These are phyloP conservation scores for Sporisorium graminicola DNA, from an alignment of 1,284 basidiomycete species.

Conservation along the genomic window DNA sequence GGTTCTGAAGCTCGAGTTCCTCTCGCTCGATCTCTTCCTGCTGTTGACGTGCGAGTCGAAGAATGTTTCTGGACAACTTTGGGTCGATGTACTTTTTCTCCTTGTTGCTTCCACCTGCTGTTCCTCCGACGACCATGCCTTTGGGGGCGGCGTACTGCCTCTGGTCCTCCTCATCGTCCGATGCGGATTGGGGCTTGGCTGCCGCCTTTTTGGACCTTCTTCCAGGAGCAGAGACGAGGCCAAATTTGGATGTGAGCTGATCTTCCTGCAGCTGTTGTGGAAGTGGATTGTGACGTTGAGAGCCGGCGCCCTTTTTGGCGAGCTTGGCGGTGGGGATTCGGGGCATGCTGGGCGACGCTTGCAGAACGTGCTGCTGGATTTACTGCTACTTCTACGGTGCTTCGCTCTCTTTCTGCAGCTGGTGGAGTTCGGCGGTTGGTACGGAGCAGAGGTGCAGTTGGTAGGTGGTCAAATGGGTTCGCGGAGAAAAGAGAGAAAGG, in stretches of 20 bases:
- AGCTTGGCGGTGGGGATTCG: conserved; percentile 48
- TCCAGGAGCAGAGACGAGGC: conserved; percentile 54
- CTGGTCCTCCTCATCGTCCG: conserved; percentile 39
- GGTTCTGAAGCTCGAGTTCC: conserved; percentile 57
- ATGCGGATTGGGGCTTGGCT: conserved; percentile 22
- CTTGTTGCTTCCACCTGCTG: conserved; percentile 43
- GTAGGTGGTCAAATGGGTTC: neutral
- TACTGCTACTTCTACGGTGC: neutral
- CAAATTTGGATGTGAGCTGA: conserved; percentile 54
- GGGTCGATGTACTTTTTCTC: conserved; percentile 65
- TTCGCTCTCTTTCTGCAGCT: neutral
- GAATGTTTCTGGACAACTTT: conserved; percentile 88
- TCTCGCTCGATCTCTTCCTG: conserved; percentile 80
- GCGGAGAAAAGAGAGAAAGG: neutral
- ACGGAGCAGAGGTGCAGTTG: neutral
- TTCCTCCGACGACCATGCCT: conserved; percentile 58
- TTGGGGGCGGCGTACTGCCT: conserved; percentile 37
- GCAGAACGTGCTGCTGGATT: neutral
- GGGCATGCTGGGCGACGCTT: conserved; percentile 37
- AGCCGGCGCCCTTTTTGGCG: conserved; percentile 29
- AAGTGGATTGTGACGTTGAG: conserved; percentile 53
- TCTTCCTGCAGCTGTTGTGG: conserved; percentile 55
- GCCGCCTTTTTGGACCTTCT: conserved; percentile 39
- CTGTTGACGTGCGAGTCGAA: conserved; percentile 91
- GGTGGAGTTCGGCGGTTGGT: neutral